These are phyloP conservation scores for Fusarium scirpi DNA, from an alignment of 2,329 filamentous ascomycete genomes.

Conservation along the genomic window DNA sequence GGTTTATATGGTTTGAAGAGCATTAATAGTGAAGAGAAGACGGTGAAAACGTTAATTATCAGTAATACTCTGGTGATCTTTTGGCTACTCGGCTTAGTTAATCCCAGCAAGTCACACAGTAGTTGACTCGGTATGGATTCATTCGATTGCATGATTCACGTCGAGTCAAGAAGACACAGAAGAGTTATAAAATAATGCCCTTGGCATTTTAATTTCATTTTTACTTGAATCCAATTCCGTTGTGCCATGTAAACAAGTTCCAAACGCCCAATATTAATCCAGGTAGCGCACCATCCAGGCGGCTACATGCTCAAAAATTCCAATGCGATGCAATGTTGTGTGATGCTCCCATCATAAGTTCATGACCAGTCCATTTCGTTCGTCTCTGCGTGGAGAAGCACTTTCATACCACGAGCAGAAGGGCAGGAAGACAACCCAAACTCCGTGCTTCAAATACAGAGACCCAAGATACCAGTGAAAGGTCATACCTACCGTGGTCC, in stretches of 20 bases:
- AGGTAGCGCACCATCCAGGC: slow-evolving; percentile 13
- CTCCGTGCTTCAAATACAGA: slow-evolving; percentile 66
- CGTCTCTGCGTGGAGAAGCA: slow-evolving; percentile 58
- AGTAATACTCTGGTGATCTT: not conserved
- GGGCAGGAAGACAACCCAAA: slow-evolving; percentile 58
- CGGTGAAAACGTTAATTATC: not conserved
- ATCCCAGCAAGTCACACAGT: too few species aligned
- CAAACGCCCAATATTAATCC: slow-evolving; percentile 26
- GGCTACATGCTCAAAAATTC: slow-evolving; percentile 21
- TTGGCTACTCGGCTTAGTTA: too few species aligned
- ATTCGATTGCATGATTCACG: not conserved
- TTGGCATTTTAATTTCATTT: slow-evolving; percentile 33
- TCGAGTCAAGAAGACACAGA: not conserved
- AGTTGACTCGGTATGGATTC: not conserved
- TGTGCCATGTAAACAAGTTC: slow-evolving; percentile 12
- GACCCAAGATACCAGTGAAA: slow-evolving; percentile 58
- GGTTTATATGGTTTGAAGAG: not conserved
- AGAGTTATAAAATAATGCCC: slow-evolving; percentile 27
- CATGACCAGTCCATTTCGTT: slow-evolving; percentile 51
- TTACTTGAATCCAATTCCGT: not conserved
- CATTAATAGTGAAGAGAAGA: not conserved
- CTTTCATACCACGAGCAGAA: slow-evolving; percentile 64
- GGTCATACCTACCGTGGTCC: slow-evolving; percentile 61
- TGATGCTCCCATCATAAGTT: slow-evolving; percentile 38
- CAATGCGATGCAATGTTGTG: slow-evolving; percentile 4